Evolutionary conservation across 208 protist species (phyloP), one percentile per base, ranked within the genome.

Genomic region (Leishmania arabica): DNA sequence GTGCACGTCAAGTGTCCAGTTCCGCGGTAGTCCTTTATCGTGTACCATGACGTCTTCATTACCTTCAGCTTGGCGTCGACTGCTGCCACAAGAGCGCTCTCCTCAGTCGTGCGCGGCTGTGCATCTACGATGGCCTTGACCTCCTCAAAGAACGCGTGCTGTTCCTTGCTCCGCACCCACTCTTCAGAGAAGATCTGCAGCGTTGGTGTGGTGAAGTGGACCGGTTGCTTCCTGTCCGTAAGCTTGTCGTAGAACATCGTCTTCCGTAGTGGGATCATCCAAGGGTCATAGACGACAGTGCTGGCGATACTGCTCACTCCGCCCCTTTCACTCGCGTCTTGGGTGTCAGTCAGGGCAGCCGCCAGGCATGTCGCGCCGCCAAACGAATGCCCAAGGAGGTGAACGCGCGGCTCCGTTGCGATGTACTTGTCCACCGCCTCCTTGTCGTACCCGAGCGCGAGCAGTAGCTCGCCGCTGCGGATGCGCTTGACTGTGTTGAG

Each of bases 321-420:
- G n/a, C 54, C n/a, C 75, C 37, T 54, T 34, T 66, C 79, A 69
- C 78, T 83, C 45, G 69, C 64, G 27, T 65, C 60, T 53, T 74
- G 58, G 47, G 74, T 68, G 65, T 90, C 88, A 51, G 91, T 60
- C 27, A 93, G 74, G 19, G 91, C 88, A 15, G 86, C 58, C 24
- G 83, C 85, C 49, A 97, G 79, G 13, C 78, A 90, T 11, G 95
- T 93, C 9, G 95, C 82, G 3, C 90, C 95, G 58, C 95, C 95
- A 80, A 97, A 97, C 56, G 94, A 97, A 80, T 97, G 94, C 8
- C 94, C 94, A 8, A 89, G 75, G 1, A 97, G 82, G 58, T 88
- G 79, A 5, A 95, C 51, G n/a, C 62, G 71, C 19, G 77, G 80
- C 11, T 83, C 53, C 42, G 58, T 27, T 19, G 49, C 64, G 11